Base-by-base conservation (phyloP, 1,284 basidiomycete species). In the Rhodotorula sp. region DNA sequence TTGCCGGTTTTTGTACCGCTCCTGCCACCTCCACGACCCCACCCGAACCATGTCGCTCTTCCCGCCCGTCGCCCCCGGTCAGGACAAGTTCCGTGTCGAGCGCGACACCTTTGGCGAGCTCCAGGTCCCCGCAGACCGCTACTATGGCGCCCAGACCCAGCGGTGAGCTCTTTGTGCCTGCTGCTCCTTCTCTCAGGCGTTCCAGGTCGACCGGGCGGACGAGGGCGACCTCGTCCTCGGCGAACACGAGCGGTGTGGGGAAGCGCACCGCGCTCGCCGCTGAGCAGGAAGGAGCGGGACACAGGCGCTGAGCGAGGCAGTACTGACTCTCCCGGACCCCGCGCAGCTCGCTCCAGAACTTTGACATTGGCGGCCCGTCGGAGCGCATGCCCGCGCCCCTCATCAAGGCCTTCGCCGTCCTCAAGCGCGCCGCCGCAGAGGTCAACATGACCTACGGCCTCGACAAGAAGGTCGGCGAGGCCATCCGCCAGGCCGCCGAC, bases 131-230 rank as follows among this genome's bases (percentile, higher is more conserved):
- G 88, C 91, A 34, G 91, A 98, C 80, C 88, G 90, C 68, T 98
- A 98, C 85, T 99, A 96, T 94, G 97, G 97, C 73, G 96, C 96
- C 25, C 97, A 99, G 84, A 99, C 97, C 48, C 97, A 99, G 83
- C 88, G 97, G 90, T 90, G 76, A 34, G 84, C 78, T 8, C 23
- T 19, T 4, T 17, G 12, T 5, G n/a, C n/a, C 19, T 3, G 4
- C 13, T 17, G 5, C 1, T 42, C 53, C 4, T 25, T 16, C 45
- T 46, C 14, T 10, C 34, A 34, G 34, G 34, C 34, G 34, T 34
- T 2, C 34, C 34, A 34, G 34, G 34, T 5, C 34, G 3, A 34
- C 5, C 34, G 34, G 34, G 34, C 34, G 5, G 34, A 34, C 34
- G 34, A 34, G 34, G 34, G 34, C 34, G 34, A 34, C 34, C 34